A percentile compares a stretch with the other conserved stretches of the same genome.
Conservation (phyloP, 2,329 filamentous ascomycete genomes). For the Talaromyces sp. region DNA sequence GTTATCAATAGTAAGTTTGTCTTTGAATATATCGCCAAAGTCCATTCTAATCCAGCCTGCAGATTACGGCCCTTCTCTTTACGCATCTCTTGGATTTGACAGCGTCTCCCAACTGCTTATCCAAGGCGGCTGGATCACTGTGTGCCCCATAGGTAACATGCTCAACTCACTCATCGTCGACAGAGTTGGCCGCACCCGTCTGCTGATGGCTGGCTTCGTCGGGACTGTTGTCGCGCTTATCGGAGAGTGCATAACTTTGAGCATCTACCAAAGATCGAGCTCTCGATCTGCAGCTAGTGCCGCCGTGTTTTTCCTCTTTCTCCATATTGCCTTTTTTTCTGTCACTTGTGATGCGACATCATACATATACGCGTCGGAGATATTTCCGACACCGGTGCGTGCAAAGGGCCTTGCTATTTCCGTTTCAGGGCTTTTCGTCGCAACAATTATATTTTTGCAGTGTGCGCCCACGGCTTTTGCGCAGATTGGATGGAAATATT, state of each 20-base stretch:
- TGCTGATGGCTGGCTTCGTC: conserved; percentile 6
- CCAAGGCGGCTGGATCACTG: conserved; percentile 3
- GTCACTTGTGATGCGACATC: conserved; percentile 14
- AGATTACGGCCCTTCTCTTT: conserved; percentile 8
- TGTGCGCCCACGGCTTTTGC: conserved; percentile 15
- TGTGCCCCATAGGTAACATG: conserved; percentile 11
- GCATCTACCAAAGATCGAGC: conserved; percentile 5
- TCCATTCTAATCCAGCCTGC: not conserved
- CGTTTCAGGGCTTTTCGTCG: conserved; percentile 11
- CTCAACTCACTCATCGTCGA: conserved; percentile 12
- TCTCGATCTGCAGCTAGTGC: not conserved
- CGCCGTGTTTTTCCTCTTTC: conserved; percentile 8
- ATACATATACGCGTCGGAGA: conserved; percentile 16
- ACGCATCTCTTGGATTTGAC: conserved; percentile 4
- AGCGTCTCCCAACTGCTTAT: conserved; percentile 3
- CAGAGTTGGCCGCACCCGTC: conserved; percentile 6
- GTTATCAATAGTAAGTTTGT: conserved; percentile 6
- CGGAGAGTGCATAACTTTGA: conserved; percentile 7
- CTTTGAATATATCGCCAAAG: too few species aligned
- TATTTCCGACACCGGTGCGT: conserved; percentile 17
- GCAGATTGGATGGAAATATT: conserved; percentile 4
- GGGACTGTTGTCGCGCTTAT: conserved; percentile 1
- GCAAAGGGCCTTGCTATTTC: conserved; percentile 14
- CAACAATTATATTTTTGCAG: conserved; percentile 13
- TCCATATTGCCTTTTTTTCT: conserved; percentile 9